Evolutionary conservation across 495 filamentous ascomycete species (phyloP).

Genomic region (Hyaloscypha hepaticicola): DNA sequence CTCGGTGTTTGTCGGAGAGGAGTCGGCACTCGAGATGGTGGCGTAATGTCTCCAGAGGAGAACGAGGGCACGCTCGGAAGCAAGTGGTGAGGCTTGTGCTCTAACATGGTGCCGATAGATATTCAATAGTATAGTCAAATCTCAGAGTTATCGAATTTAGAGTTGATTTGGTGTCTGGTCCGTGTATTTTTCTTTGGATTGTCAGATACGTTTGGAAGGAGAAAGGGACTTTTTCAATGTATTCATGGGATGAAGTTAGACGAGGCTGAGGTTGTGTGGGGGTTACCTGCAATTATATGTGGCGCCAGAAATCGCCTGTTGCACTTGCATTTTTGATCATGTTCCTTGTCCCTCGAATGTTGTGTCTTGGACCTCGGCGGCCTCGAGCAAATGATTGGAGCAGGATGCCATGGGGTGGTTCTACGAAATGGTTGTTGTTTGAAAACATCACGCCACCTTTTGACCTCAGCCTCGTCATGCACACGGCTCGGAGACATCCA

Average conservation of each 20-base stretch:
- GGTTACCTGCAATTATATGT: not conserved
- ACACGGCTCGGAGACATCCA: too few species aligned
- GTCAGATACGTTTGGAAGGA: not conserved
- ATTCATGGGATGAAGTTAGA: not conserved
- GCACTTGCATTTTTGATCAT: not conserved
- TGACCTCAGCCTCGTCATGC: constrained; percentile 15
- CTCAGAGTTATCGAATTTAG: not conserved
- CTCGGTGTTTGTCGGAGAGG: constrained; percentile 17
- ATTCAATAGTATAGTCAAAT: not conserved
- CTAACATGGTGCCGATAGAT: constrained; percentile 8
- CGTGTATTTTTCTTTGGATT: not conserved
- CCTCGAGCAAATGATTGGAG: not conserved
- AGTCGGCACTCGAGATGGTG: constrained; percentile 13
- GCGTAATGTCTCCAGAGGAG: not conserved
- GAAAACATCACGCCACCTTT: constrained; percentile 17
- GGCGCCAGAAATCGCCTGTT: constrained; percentile 1
- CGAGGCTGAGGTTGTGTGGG: not conserved
- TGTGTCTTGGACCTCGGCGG: constrained; percentile 6
- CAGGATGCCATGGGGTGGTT: not conserved
- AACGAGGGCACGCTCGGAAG: not conserved
- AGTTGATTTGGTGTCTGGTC: not conserved
- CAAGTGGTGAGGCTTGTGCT: not conserved
- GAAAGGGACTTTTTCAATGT: not conserved
- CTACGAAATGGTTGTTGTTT: not conserved
- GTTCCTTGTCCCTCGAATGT: not conserved